Evolutionary conservation across 2,329 filamentous ascomycete genomes (phyloP).

Genomic region (Talaromyces rugulosus): DNA sequence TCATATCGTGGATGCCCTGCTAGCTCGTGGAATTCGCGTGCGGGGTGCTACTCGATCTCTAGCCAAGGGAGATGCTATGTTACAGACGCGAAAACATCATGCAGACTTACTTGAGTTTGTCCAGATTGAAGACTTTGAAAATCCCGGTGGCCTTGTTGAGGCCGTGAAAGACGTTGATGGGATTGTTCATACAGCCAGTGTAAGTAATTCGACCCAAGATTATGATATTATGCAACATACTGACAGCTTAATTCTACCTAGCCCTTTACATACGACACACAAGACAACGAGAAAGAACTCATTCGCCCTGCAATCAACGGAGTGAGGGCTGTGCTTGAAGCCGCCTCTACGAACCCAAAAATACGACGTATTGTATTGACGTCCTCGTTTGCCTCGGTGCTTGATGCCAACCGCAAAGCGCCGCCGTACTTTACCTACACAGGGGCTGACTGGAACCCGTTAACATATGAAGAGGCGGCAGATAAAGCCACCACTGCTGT

Average conservation of each 20-base stretch:
- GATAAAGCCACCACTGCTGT: slow-evolving; percentile 20
- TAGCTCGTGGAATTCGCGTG: slow-evolving; percentile 14
- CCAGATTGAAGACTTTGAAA: slow-evolving; percentile 9
- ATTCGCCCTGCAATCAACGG: slow-evolving; percentile 10
- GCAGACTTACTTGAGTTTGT: slow-evolving; percentile 8
- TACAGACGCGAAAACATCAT: slow-evolving; percentile 10
- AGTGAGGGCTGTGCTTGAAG: slow-evolving; percentile 5
- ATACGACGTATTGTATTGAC: slow-evolving; percentile 9
- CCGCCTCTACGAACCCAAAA: slow-evolving; percentile 35
- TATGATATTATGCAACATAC: background rate
- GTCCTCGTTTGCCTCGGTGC: slow-evolving; percentile 10
- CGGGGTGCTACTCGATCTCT: slow-evolving; percentile 13
- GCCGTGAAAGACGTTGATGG: slow-evolving; percentile 10
- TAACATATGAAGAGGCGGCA: slow-evolving; percentile 27
- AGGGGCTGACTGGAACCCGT: slow-evolving; percentile 26
- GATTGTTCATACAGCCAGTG: slow-evolving; percentile 11
- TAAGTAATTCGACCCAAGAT: slow-evolving; percentile 4
- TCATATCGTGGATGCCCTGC: slow-evolving; percentile 18
- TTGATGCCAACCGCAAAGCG: slow-evolving; percentile 9
- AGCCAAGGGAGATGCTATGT: slow-evolving; percentile 12
- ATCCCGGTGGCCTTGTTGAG: slow-evolving; percentile 2
- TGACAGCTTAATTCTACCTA: background rate
- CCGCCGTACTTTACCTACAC: slow-evolving; percentile 22
- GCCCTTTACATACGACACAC: slow-evolving; percentile 9
- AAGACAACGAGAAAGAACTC: slow-evolving; percentile 11